Evolutionary conservation across 2,329 filamentous ascomycete species (phyloP).

Genomic region (Hortaea werneckii): DNA sequence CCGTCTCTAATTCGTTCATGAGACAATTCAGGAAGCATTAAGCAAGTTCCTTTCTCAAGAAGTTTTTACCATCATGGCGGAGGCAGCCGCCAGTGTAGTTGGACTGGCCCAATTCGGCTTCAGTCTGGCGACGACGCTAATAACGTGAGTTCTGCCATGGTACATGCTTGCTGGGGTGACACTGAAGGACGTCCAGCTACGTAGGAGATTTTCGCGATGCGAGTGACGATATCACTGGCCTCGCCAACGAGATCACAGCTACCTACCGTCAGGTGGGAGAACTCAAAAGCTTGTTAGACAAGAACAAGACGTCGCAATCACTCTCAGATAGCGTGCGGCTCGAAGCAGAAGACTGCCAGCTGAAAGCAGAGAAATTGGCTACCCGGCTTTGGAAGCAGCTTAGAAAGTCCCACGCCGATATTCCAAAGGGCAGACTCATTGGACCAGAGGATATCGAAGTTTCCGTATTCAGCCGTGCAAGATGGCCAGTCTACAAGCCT

Average conservation of each 20-base stretch:
- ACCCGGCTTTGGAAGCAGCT: conserved; percentile 3
- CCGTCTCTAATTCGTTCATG: too few species aligned
- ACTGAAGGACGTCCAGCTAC: conserved; percentile 1
- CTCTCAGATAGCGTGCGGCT: background rate
- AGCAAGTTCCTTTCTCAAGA: too few species aligned
- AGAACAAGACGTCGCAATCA: background rate
- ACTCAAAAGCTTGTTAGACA: conserved; percentile 2
- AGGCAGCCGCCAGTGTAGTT: conserved; percentile 3
- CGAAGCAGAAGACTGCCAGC: conserved; percentile 3
- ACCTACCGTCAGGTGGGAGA: conserved; percentile 7
- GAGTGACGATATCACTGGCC: conserved; percentile 4
- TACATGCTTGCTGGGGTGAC: too few species aligned
- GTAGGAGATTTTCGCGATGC: conserved; percentile 7
- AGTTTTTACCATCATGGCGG: conserved; percentile 17
- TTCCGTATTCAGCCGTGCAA: conserved; percentile 1
- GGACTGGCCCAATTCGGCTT: conserved; percentile 7
- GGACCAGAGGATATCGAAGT: conserved; percentile 4
- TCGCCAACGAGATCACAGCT: conserved; percentile 4
- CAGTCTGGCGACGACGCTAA: conserved; percentile 5
- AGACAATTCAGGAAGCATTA: too few species aligned
- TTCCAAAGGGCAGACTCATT: conserved; percentile 1
- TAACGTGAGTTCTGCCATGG: conserved; percentile 1
- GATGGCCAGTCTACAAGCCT: conserved; percentile 6
- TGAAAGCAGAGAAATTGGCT: conserved; percentile 3
- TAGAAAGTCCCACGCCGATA: background rate